Percentiles rank a stretch among this genome's conserved stretches.
These are phyloP conservation scores for Claviceps spartinae DNA, from an alignment of 2,329 filamentous ascomycete species.

Conservation along the genomic window DNA sequence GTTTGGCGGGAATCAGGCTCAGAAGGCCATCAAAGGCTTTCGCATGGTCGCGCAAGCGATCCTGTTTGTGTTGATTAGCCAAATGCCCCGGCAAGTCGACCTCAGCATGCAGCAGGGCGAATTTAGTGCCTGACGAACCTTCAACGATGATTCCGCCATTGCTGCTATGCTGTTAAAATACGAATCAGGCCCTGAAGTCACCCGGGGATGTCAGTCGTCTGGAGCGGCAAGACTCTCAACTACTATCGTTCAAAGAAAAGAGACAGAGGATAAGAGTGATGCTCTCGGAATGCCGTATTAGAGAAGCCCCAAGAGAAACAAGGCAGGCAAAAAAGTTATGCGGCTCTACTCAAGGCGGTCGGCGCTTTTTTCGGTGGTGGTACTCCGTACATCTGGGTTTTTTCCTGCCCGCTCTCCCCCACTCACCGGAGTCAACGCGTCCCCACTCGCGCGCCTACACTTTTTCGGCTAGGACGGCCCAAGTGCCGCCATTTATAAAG, in stretches of 20 bases:
- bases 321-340: not conserved
- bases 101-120: constrained; percentile 15
- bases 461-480: not conserved
- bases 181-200: not conserved
- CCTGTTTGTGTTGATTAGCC: constrained; percentile 22
- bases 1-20: constrained; percentile 77
- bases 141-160: constrained; percentile 33
- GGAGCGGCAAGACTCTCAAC: not conserved
- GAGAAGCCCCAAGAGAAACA: not conserved
- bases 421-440: not conserved
- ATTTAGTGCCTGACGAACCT: constrained; percentile 25
- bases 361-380: constrained; percentile 3
- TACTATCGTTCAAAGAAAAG: not conserved
- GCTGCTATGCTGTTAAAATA: not conserved
- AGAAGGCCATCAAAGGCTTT: constrained; percentile 77
- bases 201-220: not conserved
- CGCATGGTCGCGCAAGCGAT: constrained; percentile 44
- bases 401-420: not conserved
- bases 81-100: not conserved
- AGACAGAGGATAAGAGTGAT: not conserved
- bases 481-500: not conserved
- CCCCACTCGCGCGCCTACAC: not conserved
- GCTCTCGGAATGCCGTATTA: not conserved
- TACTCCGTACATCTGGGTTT: not conserved
- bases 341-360: constrained; percentile 7